A percentile compares a stretch with the other conserved stretches of the same genome.
phyloP scores from a whole-genome alignment of 306 rosid genomes.

The Prunus armeniaca region DNA sequence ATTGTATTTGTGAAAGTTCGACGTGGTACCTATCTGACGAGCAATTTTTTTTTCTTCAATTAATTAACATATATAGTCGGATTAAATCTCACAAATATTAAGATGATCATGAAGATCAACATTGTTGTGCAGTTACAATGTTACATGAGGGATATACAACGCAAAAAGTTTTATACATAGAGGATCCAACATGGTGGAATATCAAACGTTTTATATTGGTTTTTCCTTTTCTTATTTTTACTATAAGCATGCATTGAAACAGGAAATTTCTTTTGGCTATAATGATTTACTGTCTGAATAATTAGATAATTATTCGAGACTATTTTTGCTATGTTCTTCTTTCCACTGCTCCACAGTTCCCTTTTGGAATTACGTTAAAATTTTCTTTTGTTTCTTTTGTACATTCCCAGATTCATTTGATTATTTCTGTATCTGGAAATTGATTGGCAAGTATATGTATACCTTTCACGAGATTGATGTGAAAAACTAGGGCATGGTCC shows the following conservation, averaged over 20 bases:
- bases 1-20: no score
- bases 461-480: constrained; percentile 17
- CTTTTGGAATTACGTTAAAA: constrained; percentile 2
- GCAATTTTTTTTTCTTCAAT: neutral
- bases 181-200: constrained; percentile 12
- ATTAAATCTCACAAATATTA: neutral
- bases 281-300: constrained; percentile 12
- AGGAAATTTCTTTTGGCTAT: neutral
- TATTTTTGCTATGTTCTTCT: neutral
- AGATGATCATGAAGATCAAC: constrained; percentile 2
- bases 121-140: neutral
- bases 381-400: neutral
- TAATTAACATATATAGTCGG: neutral
- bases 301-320: constrained; percentile 23
- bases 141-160: neutral
- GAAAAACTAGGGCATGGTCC: constrained; percentile 18
- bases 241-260: neutral
- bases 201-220: constrained; percentile 3
- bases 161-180: constrained; percentile 21
- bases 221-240: neutral
- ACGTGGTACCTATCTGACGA: no score
- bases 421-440: neutral
- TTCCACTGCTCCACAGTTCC: neutral
- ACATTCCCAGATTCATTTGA: constrained; percentile 20
- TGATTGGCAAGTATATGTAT: constrained; percentile 11